These are phyloP conservation scores for Leptoxyphium fumago DNA, from an alignment of 2,329 filamentous ascomycete genomes.

Conservation along the genomic window DNA sequence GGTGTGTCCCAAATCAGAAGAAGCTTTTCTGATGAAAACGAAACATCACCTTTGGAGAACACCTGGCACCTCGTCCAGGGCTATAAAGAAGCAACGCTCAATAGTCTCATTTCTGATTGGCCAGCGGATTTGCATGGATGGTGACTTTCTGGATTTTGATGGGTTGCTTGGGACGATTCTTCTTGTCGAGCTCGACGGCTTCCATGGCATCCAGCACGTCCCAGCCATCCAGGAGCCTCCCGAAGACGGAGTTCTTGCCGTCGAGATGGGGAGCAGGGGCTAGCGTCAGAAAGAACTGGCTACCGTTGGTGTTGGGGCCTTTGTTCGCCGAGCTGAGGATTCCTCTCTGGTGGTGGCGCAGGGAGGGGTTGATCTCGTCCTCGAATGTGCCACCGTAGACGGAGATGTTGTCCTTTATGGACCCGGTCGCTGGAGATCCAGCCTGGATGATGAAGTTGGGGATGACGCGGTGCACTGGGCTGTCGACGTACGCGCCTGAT, in stretches of 20 bases:
- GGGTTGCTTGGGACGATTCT: slow-evolving; percentile 54
- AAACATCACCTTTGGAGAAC: too few species aligned
- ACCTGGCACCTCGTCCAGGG: too few species aligned
- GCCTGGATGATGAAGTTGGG: slow-evolving; percentile 70
- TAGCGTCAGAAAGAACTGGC: slow-evolving; percentile 71
- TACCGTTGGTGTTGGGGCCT: slow-evolving; percentile 84
- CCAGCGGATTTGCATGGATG: slow-evolving; percentile 67
- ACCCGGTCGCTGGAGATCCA: slow-evolving; percentile 39
- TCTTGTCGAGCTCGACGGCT: slow-evolving; percentile 58
- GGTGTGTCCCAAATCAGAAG: too few species aligned
- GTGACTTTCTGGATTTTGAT: slow-evolving; percentile 54
- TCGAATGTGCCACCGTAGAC: slow-evolving; percentile 62
- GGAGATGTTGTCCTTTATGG: slow-evolving; percentile 37
- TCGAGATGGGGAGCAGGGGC: slow-evolving; percentile 68
- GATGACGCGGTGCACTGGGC: slow-evolving; percentile 67
- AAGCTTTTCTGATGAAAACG: too few species aligned
- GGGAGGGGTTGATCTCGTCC: slow-evolving; percentile 59
- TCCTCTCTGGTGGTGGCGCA: slow-evolving; percentile 85
- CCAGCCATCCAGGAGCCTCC: slow-evolving; percentile 46
- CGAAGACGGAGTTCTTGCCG: slow-evolving; percentile 73
- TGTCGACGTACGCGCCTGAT: slow-evolving; percentile 59
- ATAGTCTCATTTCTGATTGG: slow-evolving; percentile 25
- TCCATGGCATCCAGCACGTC: slow-evolving; percentile 58
- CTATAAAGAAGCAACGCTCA: background rate
- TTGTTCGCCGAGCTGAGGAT: slow-evolving; percentile 93